Evolutionary conservation across 257 asterid species (phyloP).

Genomic region (Verbascum thapsus): DNA sequence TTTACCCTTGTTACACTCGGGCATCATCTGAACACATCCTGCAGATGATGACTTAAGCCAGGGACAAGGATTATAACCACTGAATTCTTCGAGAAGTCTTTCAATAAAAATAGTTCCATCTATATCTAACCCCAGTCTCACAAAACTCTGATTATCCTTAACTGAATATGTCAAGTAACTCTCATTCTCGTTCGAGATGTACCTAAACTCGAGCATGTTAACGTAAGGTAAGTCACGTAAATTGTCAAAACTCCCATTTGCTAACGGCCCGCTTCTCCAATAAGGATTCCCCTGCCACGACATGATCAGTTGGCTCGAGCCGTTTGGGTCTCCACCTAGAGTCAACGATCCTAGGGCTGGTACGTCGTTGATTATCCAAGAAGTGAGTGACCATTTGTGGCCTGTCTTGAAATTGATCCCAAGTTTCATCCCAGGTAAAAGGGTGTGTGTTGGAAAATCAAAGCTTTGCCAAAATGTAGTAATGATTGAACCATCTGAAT

Average conservation of each 20-base stretch:
- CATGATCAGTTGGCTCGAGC: slow-evolving; percentile 29
- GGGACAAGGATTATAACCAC: no score
- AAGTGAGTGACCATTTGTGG: no score
- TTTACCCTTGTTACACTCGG: no score
- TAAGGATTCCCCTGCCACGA: no score
- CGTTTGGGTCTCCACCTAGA: slow-evolving; percentile 29
- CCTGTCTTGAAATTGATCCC: no score
- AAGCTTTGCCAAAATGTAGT: no score
- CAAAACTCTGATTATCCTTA: not conserved
- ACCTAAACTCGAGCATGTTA: not conserved
- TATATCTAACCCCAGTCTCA: slow-evolving; percentile 1
- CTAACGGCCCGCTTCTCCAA: no score
- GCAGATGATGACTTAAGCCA: no score
- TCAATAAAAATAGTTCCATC: not conserved
- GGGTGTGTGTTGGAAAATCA: no score
- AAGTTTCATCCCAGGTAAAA: no score
- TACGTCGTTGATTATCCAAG: slow-evolving; percentile 23
- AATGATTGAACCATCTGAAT: no score
- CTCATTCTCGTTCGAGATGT: slow-evolving; percentile 28
- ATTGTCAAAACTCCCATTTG: slow-evolving; percentile 8
- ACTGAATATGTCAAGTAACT: slow-evolving; percentile 26
- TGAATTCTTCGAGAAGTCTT: not conserved
- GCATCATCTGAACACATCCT: no score
- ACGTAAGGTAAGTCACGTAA: not conserved
- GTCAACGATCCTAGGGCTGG: slow-evolving; percentile 37